Base-by-base conservation (phyloP, 306 rosid genomes). In the Cucumis hystrix region DNA sequence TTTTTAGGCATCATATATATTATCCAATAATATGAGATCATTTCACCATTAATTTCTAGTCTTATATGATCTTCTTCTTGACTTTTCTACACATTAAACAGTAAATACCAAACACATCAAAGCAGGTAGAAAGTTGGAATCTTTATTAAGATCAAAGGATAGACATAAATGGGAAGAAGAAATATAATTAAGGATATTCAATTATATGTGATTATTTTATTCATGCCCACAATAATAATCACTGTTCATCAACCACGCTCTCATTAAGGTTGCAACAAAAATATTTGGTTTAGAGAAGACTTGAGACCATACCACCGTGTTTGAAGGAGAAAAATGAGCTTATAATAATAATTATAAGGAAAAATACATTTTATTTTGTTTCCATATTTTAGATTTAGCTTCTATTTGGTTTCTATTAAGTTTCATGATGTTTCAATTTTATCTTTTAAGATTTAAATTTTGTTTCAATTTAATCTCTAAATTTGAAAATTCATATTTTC, bases 211-310 rank as follows among this genome's bases (percentile, higher is more conserved):
- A 30, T 51, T 51, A 47, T 47, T 25, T 4, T 61, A 2, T 30
- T 10, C 7, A 25, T 1, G n/a, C 17, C 74, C 43, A 68, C 74
- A 68, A 43, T 3, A 16, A 45, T 70, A 16, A 45, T 70, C 75
- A 70, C 58, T 70, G 58, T 70, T 70, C 75, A 70, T 47, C 4
- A 23, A 23, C 40, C 75, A 70, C 57, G 75, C 75, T 70, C 6
- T 69, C 20, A 11, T 3, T 40, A 40, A 66, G 73, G 52, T 40
- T 39, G 73, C 52, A 66, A 66, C 73, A 66, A 65, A 37, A 37
- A 17, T 16, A 13, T 28, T 62, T 60, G 72, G 56, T 40, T 68
- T 6, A 68, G 54, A 68, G 33, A 41, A 18, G 73, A 67, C 33
- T 6, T 41, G 21, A 47, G 58, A 25, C 75, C 58, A 70, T 70